Evolutionary conservation across 1,139 yeast genomes (phyloP).

Genomic region (Debaryomyces fabryi): DNA sequence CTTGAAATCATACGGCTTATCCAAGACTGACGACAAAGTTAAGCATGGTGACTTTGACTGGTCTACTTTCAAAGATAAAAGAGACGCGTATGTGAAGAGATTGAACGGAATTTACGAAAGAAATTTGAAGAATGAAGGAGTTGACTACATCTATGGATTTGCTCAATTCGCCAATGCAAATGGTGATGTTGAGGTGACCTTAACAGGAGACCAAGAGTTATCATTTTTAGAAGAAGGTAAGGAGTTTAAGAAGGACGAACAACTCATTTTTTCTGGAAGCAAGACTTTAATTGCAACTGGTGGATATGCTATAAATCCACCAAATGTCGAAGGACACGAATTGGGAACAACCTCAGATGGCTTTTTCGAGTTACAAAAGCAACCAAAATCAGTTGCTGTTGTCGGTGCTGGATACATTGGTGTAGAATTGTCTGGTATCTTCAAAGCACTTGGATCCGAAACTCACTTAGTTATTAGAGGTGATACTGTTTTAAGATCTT

Average conservation of each 20-base stretch:
- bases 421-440: constrained; percentile 91
- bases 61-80: constrained; percentile 75
- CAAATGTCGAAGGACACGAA: constrained; percentile 74
- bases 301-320: constrained; percentile 79
- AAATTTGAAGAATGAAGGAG: constrained; percentile 85
- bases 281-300: constrained; percentile 91
- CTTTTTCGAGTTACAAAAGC: constrained; percentile 75
- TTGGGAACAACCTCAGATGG: constrained; percentile 90
- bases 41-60: constrained; percentile 71
- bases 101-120: constrained; percentile 92
- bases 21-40: constrained; percentile 54
- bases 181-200: constrained; percentile 78
- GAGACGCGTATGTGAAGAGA: constrained; percentile 88
- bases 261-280: constrained; percentile 72
- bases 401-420: constrained; percentile 99
- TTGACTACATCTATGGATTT: constrained; percentile 84
- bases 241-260: constrained; percentile 47
- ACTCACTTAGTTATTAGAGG: constrained; percentile 89
- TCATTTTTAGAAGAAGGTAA: constrained; percentile 34
- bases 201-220: constrained; percentile 45
- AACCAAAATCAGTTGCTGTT: constrained; percentile 89
- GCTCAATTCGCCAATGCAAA: constrained; percentile 66
- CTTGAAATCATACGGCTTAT: constrained; percentile 81
- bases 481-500: constrained; percentile 82
- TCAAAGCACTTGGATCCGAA: constrained; percentile 85